Percentiles rank a stretch among this genome's conserved stretches.
phyloP scores from a whole-genome alignment of 108 stramenopile genomes.

The Skeletonema grethae region DNA sequence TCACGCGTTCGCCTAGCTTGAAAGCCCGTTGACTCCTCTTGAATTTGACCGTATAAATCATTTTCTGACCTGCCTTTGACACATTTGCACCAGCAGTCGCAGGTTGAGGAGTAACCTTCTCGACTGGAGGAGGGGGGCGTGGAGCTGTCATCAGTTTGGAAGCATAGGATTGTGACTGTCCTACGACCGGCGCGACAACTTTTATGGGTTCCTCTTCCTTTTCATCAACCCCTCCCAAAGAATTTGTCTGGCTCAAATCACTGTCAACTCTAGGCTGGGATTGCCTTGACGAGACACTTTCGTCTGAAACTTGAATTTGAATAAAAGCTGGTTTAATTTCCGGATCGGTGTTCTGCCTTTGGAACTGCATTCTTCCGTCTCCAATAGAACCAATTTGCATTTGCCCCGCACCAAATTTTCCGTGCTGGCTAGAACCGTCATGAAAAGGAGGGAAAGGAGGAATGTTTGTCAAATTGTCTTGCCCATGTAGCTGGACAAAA shows the following conservation, averaged over 20 bases:
- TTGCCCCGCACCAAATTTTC: conserved; percentile 4
- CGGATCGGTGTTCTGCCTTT: conserved; percentile 39
- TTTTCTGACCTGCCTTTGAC: conserved; percentile 59
- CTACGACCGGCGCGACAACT: conserved; percentile 13
- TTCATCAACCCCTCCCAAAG: conserved; percentile 21
- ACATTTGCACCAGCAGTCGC: conserved; percentile 46
- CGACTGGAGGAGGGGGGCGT: conserved; percentile 13
- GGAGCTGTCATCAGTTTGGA: conserved; percentile 27
- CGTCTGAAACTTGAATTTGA: conserved; percentile 11
- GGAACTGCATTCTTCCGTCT: conserved; percentile 25
- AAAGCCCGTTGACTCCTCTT: conserved; percentile 91
- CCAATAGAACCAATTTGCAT: conserved; percentile 11
- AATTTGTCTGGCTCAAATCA: conserved; percentile 31
- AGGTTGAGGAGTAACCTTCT: conserved; percentile 23
- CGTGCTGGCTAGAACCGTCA: conserved; percentile 11
- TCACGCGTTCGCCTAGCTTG: conserved; percentile 66
- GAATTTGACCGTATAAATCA: conserved; percentile 92
- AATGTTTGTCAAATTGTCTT: not conserved
- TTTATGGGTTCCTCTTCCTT: conserved; percentile 14
- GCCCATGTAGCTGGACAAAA: not conserved
- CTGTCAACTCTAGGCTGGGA: conserved; percentile 9
- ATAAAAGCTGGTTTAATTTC: conserved; percentile 15
- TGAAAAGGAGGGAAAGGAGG: conserved; percentile 8
- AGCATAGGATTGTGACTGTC: conserved; percentile 23
- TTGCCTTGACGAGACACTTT: not conserved